Percentiles rank a stretch among this genome's conserved stretches.
Conservation (phyloP, 306 rosid genomes). For the Glycine soja region DNA sequence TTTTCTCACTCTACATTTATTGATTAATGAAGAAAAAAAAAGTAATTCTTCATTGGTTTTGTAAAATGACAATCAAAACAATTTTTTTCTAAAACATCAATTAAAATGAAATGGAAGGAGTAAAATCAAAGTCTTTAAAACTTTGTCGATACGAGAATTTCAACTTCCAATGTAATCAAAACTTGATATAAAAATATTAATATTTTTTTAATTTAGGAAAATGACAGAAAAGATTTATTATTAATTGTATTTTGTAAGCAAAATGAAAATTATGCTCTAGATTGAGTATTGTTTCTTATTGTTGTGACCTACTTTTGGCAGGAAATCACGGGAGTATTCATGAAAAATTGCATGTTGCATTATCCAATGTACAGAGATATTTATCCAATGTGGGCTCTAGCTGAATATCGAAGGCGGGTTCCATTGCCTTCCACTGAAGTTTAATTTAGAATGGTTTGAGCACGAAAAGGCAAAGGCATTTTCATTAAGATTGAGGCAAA, state of each 20-base stretch:
- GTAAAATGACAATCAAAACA: too few relatives aligned
- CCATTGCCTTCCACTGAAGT: slow-evolving; percentile 54
- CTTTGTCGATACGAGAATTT: neutral
- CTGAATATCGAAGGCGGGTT: slow-evolving; percentile 69
- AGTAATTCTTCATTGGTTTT: too few relatives aligned
- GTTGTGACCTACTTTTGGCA: slow-evolving; percentile 4
- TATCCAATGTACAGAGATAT: slow-evolving; percentile 79
- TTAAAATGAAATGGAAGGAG: too few relatives aligned
- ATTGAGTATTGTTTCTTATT: neutral
- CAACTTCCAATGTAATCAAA: too few relatives aligned
- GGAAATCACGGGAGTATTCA: slow-evolving; percentile 71
- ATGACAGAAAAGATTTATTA: neutral
- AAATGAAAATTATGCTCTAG: neutral
- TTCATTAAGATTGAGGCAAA: neutral
- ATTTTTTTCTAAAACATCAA: too few relatives aligned
- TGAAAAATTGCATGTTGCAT: slow-evolving; percentile 73
- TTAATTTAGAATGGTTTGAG: slow-evolving; percentile 20
- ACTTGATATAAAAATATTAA: neutral
- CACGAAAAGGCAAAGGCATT: neutral
- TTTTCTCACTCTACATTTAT: too few relatives aligned
- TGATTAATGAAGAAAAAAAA: too few relatives aligned
- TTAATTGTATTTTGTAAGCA: neutral
- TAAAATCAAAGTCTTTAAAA: neutral
- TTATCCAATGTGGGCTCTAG: slow-evolving; percentile 78
- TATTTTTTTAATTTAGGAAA: neutral